A percentile compares a stretch with the other conserved stretches of the same genome.
Conservation (phyloP, 1,284 basidiomycete genomes). For the Cryptococcus sp. region DNA sequence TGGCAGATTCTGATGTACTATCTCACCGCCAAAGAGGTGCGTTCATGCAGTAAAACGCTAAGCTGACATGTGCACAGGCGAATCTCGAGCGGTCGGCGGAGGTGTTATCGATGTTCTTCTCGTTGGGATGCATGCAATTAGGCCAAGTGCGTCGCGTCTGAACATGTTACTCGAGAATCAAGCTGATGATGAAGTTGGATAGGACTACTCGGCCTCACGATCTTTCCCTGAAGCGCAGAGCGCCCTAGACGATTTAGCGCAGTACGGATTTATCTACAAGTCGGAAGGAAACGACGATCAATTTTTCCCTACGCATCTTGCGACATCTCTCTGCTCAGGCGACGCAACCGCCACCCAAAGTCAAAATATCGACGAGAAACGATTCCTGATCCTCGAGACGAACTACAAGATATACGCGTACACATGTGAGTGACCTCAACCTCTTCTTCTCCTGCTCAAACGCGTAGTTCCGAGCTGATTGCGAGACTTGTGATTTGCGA, state of each 20-base stretch:
- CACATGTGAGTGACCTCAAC: slow-evolving; percentile 65
- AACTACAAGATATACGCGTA: slow-evolving; percentile 99
- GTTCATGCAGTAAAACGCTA: slow-evolving; percentile 11
- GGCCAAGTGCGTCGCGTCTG: slow-evolving; percentile 64
- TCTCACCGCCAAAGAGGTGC: slow-evolving; percentile 45
- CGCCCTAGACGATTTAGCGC: slow-evolving; percentile 89
- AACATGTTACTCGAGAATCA: neutral
- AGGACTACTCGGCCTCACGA: slow-evolving; percentile 87
- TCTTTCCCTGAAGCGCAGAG: slow-evolving; percentile 76
- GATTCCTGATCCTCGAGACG: slow-evolving; percentile 95
- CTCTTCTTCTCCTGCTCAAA: neutral
- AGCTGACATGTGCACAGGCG: slow-evolving; percentile 59
- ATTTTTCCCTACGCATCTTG: slow-evolving; percentile 94
- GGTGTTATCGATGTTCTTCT: slow-evolving; percentile 91
- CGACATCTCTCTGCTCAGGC: slow-evolving; percentile 77
- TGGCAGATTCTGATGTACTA: slow-evolving; percentile 96
- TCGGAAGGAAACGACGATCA: slow-evolving; percentile 62
- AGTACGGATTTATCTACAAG: slow-evolving; percentile 92
- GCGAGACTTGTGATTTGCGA: too few species aligned
- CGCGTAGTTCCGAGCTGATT: neutral
- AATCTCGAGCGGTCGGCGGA: slow-evolving; percentile 89
- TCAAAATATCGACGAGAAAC: slow-evolving; percentile 60
- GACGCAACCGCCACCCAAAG: slow-evolving; percentile 63
- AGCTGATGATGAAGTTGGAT: slow-evolving; percentile 2
- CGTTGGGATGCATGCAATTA: slow-evolving; percentile 90